Evolutionary conservation across 2,329 filamentous ascomycete species (phyloP).

Genomic region (Trichoderma sp.): DNA sequence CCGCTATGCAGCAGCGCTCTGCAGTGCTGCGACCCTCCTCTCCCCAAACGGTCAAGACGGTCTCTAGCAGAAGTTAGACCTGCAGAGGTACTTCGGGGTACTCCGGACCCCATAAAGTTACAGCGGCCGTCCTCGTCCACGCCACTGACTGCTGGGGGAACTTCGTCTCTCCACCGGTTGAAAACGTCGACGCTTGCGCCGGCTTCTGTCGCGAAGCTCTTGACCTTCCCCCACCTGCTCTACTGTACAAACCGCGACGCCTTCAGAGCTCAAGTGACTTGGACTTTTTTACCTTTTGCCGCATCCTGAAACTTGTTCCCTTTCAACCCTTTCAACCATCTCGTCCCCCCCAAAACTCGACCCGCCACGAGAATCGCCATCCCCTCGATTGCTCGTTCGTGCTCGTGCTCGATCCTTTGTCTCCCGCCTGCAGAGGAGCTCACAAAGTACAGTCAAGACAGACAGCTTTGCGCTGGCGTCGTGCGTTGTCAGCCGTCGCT

Average conservation of each 20-base stretch:
- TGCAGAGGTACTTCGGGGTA: constrained; percentile 20
- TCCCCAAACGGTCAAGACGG: not conserved
- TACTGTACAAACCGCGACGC: constrained; percentile 5
- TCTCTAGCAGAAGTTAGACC: not conserved
- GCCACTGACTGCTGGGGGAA: constrained; percentile 9
- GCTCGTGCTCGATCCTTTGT: not conserved
- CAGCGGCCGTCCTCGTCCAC: not conserved
- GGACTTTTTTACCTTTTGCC: not conserved
- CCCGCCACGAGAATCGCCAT: not conserved
- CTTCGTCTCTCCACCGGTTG: constrained; percentile 13
- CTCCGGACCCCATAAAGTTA: constrained; percentile 20
- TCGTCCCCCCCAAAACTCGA: not conserved
- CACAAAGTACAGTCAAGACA: not conserved
- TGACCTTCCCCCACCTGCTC: constrained; percentile 18
- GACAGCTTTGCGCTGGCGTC: constrained; percentile 18
- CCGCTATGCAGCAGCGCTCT: not conserved
- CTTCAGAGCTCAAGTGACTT: constrained; percentile 8
- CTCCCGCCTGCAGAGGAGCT: not conserved
- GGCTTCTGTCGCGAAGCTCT: constrained; percentile 9
- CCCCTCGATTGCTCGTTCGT: not conserved
- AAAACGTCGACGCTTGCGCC: constrained; percentile 20
- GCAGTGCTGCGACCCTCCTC: not conserved
- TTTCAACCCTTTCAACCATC: not conserved
- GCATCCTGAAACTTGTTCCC: not conserved
- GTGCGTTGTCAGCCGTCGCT: constrained; percentile 19